phyloP scores from a whole-genome alignment of 2,329 filamentous ascomycete genomes.

The Paradendryphiella salina region DNA sequence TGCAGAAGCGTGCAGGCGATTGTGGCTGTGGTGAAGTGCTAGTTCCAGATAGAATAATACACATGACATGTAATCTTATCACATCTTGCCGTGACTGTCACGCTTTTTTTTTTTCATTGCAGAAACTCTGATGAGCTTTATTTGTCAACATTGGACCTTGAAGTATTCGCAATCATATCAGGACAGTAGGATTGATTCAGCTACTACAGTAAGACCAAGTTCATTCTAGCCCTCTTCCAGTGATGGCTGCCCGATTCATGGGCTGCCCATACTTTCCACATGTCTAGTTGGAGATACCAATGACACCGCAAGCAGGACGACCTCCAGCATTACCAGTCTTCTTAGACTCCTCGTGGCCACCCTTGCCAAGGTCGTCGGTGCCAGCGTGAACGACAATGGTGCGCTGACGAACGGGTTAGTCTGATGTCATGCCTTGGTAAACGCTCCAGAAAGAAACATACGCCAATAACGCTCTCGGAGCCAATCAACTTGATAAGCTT shows the following conservation, averaged over 20 bases:
- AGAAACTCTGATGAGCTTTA: too few relatives aligned
- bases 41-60: slow-evolving; percentile 1
- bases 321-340: slow-evolving; percentile 96
- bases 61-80: neutral
- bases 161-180: too few relatives aligned
- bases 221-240: neutral
- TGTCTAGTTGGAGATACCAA: slow-evolving; percentile 68
- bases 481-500: slow-evolving; percentile 93
- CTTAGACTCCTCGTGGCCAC: slow-evolving; percentile 89
- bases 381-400: slow-evolving; percentile 93
- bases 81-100: too few relatives aligned
- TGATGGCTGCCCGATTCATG: neutral
- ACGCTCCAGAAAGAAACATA: slow-evolving; percentile 52
- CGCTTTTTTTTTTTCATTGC: too few relatives aligned
- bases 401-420: slow-evolving; percentile 60
- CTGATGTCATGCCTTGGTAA: neutral
- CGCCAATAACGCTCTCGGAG: slow-evolving; percentile 90
- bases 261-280: neutral
- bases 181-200: neutral
- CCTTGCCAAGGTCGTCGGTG: slow-evolving; percentile 95
- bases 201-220: neutral
- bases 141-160: too few relatives aligned
- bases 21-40: neutral
- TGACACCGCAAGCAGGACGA: slow-evolving; percentile 95
- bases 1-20: slow-evolving; percentile 1